These are phyloP conservation scores for Caloboletus inedulis DNA, from an alignment of 1,284 basidiomycete species.

Conservation along the genomic window DNA sequence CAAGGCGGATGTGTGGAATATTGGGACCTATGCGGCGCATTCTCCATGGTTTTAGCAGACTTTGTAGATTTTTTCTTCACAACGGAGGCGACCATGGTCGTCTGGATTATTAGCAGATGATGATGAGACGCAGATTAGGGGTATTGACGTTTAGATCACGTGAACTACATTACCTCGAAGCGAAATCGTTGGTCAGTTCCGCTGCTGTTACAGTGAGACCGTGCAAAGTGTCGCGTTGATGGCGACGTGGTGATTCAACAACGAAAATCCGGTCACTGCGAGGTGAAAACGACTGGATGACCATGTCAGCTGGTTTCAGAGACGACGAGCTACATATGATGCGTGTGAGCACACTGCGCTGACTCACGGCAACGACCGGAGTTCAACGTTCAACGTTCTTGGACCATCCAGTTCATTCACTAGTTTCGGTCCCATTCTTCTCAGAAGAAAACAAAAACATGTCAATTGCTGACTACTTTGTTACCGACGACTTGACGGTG, in stretches of 20 bases:
- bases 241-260: not conserved
- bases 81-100: conserved; percentile 31
- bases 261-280: not conserved
- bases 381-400: not conserved
- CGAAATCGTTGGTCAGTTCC: not conserved
- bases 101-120: not conserved
- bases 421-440: not conserved
- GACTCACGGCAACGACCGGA: conserved; percentile 6
- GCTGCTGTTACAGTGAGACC: not conserved
- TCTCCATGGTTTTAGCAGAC: conserved; percentile 1
- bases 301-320: not conserved
- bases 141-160: conserved; percentile 4
- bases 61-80: conserved; percentile 27
- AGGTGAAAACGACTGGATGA: not conserved
- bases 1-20: conserved; percentile 47
- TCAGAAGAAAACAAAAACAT: conserved; percentile 29
- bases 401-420: not conserved
- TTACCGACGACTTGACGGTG: conserved; percentile 73
- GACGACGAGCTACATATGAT: not conserved
- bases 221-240: not conserved
- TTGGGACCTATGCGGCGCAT: not conserved
- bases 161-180: too few species aligned
- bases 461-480: conserved; percentile 52
- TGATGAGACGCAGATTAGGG: conserved; percentile 6
- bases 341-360: not conserved